phyloP scores from a whole-genome alignment of 257 asterid species.

The Solanum etuberosum region DNA sequence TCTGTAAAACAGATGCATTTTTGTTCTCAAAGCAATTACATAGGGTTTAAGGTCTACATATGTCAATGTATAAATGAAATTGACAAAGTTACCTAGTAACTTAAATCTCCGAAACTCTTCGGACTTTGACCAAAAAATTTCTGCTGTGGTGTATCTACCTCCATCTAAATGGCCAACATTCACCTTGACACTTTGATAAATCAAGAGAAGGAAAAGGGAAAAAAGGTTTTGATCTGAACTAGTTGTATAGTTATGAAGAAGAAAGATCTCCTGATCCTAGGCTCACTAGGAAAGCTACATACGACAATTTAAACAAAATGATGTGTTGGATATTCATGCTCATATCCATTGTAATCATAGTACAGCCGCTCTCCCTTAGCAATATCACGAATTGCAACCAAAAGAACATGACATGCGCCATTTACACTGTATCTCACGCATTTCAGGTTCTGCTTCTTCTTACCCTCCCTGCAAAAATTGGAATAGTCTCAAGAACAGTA shows the following conservation, averaged over 20 bases:
- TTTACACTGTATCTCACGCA: conserved; percentile 65
- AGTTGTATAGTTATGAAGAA: background rate
- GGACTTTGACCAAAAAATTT: background rate
- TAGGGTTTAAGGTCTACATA: background rate
- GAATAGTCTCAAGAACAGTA: conserved; percentile 10
- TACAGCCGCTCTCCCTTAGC: conserved; percentile 79
- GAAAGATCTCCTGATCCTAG: conserved; percentile 11
- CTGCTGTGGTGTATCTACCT: background rate
- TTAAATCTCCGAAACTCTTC: background rate
- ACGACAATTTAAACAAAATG: conserved; percentile 37
- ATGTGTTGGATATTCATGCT: conserved; percentile 82
- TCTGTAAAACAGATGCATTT: background rate
- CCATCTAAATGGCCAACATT: background rate
- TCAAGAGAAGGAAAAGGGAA: background rate
- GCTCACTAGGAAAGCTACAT: background rate
- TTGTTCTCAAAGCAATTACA: background rate
- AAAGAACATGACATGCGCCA: conserved; percentile 56
- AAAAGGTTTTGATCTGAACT: background rate
- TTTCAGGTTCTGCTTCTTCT: conserved; percentile 74
- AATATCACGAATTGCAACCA: conserved; percentile 70
- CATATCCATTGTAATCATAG: conserved; percentile 82
- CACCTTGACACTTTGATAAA: background rate
- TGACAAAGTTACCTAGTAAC: background rate
- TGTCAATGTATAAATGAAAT: background rate
- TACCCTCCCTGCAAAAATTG: conserved; percentile 55